Evolutionary conservation across 192 early-diverging fungal species (phyloP).

Genomic region (Linnemannia exigua): DNA sequence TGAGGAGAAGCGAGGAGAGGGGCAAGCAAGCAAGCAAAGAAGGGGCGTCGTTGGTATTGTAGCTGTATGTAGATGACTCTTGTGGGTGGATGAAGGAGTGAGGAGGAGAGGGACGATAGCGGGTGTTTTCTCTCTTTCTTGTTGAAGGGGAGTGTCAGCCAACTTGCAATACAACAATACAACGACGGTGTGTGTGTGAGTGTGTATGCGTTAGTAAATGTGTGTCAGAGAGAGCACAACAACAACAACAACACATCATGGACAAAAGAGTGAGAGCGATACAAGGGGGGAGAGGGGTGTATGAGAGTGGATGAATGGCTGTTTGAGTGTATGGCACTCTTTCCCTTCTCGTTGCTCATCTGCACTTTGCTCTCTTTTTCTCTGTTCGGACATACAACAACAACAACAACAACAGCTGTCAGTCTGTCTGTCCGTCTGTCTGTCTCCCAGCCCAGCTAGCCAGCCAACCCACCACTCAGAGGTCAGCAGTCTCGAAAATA

Average conservation of each 20-base stretch:
- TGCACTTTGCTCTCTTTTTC: neutral
- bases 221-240: no score
- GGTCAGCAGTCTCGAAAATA: neutral
- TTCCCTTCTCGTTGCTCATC: neutral
- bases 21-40: neutral
- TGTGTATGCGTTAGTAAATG: no score
- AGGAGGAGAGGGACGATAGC: no score
- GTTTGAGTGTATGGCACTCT: neutral
- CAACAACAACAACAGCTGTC: neutral
- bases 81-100: no score
- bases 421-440: neutral
- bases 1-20: conserved; percentile 2
- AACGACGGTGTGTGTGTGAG: no score
- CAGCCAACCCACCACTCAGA: neutral
- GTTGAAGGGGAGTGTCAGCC: no score
- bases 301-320: neutral
- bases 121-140: no score
- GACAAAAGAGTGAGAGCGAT: conserved; percentile 14
- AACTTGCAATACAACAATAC: no score
- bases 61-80: no score
- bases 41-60: neutral
- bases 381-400: conserved; percentile 10
- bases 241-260: neutral
- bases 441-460: no score
- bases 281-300: neutral